A percentile compares a stretch with the other conserved stretches of the same genome.
Evolutionary conservation across 495 filamentous ascomycete species (phyloP).

Genomic region (Aspergillus wentii): DNA sequence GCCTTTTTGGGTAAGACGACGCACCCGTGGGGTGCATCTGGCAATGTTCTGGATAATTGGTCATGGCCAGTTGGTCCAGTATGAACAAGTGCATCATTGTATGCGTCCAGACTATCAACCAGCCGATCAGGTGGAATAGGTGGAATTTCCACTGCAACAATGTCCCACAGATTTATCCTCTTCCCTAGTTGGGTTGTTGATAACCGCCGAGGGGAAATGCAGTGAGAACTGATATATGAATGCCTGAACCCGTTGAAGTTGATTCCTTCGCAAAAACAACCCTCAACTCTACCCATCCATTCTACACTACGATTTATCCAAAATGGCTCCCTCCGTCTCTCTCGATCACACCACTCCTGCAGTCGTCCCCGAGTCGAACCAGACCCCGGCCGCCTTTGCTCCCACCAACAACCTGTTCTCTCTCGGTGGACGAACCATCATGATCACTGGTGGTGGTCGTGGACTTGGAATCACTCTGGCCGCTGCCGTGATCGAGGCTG

Average conservation of each 20-base stretch:
- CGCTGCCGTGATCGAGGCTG: conserved; percentile 65
- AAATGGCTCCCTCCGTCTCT: conserved; percentile 23
- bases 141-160: no score
- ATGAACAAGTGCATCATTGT: no score
- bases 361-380: conserved; percentile 16
- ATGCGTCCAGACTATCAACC: no score
- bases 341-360: conserved; percentile 18
- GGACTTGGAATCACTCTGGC: conserved; percentile 58
- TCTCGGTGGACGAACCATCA: conserved; percentile 61
- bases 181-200: conserved; percentile 14
- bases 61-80: no score
- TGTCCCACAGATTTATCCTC: no score
- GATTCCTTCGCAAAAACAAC: no score
- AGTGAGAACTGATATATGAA: neutral
- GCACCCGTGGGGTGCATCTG: no score
- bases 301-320: no score
- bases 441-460: conserved; percentile 68
- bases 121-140: no score
- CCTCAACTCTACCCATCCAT: neutral
- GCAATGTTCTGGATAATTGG: no score
- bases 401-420: conserved; percentile 24
- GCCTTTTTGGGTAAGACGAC: no score
- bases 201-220: conserved; percentile 6
- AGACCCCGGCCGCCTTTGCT: conserved; percentile 18
- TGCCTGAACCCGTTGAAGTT: no score